A percentile compares a stretch with the other conserved stretches of the same genome.
Evolutionary conservation across 129 eudicot genomes (phyloP).

Genomic region (Tagetes patula): DNA sequence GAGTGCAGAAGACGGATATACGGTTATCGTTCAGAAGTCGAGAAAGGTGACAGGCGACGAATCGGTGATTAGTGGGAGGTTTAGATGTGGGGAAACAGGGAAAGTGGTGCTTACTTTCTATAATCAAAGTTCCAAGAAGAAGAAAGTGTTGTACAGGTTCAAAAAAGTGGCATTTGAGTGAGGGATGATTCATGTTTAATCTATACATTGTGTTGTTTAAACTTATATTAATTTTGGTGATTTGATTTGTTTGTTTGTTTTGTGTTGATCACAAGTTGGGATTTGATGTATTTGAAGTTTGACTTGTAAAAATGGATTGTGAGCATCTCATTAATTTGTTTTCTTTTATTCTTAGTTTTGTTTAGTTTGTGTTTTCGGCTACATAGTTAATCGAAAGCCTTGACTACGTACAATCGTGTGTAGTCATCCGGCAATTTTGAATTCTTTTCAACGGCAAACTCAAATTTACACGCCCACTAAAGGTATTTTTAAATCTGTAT

Average conservation of each 20-base stretch:
- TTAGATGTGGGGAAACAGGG: constrained; percentile 66
- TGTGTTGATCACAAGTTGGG: constrained; percentile 17
- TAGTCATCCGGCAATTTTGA: too few relatives aligned
- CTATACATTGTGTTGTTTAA: constrained; percentile 18
- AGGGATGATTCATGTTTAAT: constrained; percentile 8
- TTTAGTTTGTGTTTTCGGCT: too few relatives aligned
- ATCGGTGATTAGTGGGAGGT: constrained; percentile 54
- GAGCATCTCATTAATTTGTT: background rate
- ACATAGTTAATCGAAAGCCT: too few relatives aligned
- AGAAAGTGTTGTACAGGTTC: constrained; percentile 88
- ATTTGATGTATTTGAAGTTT: constrained; percentile 32
- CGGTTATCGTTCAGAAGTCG: constrained; percentile 55
- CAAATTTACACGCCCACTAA: too few relatives aligned
- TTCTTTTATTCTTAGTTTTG: background rate
- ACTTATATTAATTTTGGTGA: constrained; percentile 31
- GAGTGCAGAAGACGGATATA: constrained; percentile 65
- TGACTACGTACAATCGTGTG: too few relatives aligned
- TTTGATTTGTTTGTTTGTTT: constrained; percentile 35
- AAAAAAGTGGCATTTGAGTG: constrained; percentile 55
- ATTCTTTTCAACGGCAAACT: too few relatives aligned
- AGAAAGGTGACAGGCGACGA: constrained; percentile 62
- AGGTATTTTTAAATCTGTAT: too few relatives aligned
- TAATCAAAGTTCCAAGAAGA: constrained; percentile 78
- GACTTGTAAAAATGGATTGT: constrained; percentile 27
- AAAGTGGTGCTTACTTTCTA: constrained; percentile 74